Evolutionary conservation across 1,139 yeast genomes (phyloP).

Genomic region (Suhomyces coccinellae): DNA sequence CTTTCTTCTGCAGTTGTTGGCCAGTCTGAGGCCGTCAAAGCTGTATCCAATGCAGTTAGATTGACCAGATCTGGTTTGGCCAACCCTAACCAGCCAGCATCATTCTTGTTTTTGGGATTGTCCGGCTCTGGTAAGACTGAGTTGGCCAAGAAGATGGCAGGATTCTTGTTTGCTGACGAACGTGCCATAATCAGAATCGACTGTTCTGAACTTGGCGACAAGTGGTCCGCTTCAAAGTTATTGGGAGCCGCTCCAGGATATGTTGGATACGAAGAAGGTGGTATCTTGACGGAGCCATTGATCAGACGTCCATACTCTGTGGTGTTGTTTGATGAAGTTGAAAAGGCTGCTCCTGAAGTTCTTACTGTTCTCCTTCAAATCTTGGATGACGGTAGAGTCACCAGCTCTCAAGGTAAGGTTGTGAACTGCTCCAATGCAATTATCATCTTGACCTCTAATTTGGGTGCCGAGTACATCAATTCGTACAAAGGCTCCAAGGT

Average conservation of each 20-base stretch:
- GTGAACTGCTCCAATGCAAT: constrained; percentile 91
- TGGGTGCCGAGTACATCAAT: constrained; percentile 90
- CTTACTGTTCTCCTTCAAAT: constrained; percentile 86
- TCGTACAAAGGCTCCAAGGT: constrained; percentile 66
- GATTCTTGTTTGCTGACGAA: constrained; percentile 92
- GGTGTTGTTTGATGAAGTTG: constrained; percentile 92
- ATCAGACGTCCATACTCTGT: constrained; percentile 94
- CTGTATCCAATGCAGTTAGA: constrained; percentile 93
- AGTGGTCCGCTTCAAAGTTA: constrained; percentile 91
- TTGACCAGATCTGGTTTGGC: constrained; percentile 93
- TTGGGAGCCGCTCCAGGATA: constrained; percentile 99
- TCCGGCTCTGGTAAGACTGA: constrained; percentile 99
- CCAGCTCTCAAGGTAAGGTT: constrained; percentile 90
- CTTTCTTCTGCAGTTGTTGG: constrained; percentile 87
- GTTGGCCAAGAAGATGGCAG: constrained; percentile 93
- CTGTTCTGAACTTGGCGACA: constrained; percentile 94
- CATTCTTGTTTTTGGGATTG: constrained; percentile 90
- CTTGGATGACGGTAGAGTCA: constrained; percentile 94
- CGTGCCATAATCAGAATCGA: constrained; percentile 96
- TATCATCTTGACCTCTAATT: constrained; percentile 93
- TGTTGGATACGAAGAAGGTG: constrained; percentile 98
- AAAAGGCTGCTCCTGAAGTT: constrained; percentile 99
- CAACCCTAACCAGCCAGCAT: constrained; percentile 94
- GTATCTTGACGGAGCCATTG: constrained; percentile 88
- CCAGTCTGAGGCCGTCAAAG: constrained; percentile 93